Evolutionary conservation across 169 alveolate species (phyloP), one percentile per base, ranked within the genome.

Genomic region (Plasmodium adleri): DNA sequence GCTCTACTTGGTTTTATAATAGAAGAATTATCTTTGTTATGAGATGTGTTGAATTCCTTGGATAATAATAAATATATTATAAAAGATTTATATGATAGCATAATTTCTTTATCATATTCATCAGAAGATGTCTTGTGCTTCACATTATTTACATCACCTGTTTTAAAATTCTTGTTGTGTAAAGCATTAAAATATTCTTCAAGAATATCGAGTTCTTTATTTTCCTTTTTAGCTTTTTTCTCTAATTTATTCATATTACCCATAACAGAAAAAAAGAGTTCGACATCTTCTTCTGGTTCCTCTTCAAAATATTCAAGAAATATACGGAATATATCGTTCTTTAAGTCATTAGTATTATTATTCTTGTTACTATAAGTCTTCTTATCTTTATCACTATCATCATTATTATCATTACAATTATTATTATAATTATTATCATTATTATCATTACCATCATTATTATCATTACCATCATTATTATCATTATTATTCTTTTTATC

Each of bases 121-220:
- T 39, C 47, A 39, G 1, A 39, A 39, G 9, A 39, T 39, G 7
- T 0, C 10, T 39, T 39, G 47, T 39, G 47, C 7, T 39, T 39
- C 47, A n/a, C 17, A 12, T 56, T 8, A 56, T 56, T 56, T 8
- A 6, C 9, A 56, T 12, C 64, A 17, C 5, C 64, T 56, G 5
- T 56, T 56, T 15, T 15, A 15, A 12, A 2, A 6, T 56, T 56
- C 10, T 22, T 56, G 7, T 56, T 56, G 24, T 56, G 32, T 56
- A 13, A 56, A 56, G 17, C 64, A 56, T 56, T 56, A 17, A 56
- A 17, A 56, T 56, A 56, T 17, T 56, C 64, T 56, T 56, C 64
- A 12, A 56, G 0, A 13, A 15, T 56, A 56, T 56, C 4, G 12
- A 56, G 6, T 15, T 22, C 22, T 17, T 71, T 71, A 8, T 71